Evolutionary conservation across 768 basidiomycete species (phyloP), one percentile per base, ranked within the genome.

Genomic region (Leccinum rimulosum): DNA sequence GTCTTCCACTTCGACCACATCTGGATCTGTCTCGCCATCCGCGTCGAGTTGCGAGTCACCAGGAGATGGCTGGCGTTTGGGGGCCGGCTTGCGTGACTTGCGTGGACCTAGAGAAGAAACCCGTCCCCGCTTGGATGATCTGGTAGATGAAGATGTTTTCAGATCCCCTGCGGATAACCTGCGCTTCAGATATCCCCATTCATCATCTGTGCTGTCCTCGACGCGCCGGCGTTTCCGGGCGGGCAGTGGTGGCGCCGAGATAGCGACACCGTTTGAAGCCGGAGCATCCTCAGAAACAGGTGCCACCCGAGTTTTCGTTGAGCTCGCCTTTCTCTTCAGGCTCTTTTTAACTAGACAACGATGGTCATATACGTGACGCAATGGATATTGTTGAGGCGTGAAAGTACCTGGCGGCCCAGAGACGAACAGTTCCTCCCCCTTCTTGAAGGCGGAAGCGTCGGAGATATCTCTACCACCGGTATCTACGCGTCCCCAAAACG

Each of bases 371-470:
- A 49, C 33, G 25, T 33, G 2, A 25, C 27, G 14, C 2, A 49
- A 55, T 17, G 19, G n/a, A 55, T 33, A n/a, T 11, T 5, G 27
- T 38, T 5, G 25, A 3, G 17, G 6, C 4, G 31, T 17, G 27
- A 50, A 35, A 70, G 60, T 75, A 87, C 86, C 79, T 52, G 86
- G 86, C 50, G 86, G 86, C 0, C 87, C 86, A 22, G 78, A 72
- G 17, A 80, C 79, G 30, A 80, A 61, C 53, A 89, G 75, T 45
- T 78, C 76, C 59, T 89, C 87, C 54, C 82, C 83, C 19, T 66
- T 72, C 47, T 75, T 74, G 75, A 89, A 90, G 17, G 74, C 69
- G 22, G 69, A 70, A 52, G 85, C 62, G 61, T 85, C 75, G 1
- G 75, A 66, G 50, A 75, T 70, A 60, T 88, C 84, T 58, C 87